phyloP scores from a whole-genome alignment of 2,329 filamentous ascomycete genomes.

The Magnaporthiopsis rhizophila region DNA sequence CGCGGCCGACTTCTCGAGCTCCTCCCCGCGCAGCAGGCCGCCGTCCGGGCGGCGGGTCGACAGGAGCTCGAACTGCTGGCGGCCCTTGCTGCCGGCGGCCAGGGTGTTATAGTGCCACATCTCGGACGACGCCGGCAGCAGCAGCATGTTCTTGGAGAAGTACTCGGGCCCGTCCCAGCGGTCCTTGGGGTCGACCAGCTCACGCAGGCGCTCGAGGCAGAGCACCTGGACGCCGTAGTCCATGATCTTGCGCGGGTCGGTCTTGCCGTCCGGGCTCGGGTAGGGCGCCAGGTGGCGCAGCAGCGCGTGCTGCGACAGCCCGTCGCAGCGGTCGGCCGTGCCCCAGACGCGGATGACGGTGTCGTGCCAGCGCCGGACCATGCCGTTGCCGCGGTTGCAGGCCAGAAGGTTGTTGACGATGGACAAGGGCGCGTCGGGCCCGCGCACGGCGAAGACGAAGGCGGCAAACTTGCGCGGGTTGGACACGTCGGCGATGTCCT shows the following conservation, averaged over 20 bases:
- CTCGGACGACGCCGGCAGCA: constrained; percentile 3
- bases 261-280: constrained; percentile 4
- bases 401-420: constrained; percentile 20
- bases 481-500: constrained; percentile 21
- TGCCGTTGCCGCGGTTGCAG: constrained; percentile 27
- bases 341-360: constrained; percentile 13
- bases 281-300: constrained; percentile 1
- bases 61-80: constrained; percentile 2
- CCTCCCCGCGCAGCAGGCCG: constrained; percentile 2
- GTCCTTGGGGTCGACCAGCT: background rate
- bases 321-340: background rate
- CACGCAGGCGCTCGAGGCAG: constrained; percentile 5
- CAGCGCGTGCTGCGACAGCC: background rate
- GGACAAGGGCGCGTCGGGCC: constrained; percentile 7
- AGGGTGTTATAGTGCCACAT: constrained; percentile 1
- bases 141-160: constrained; percentile 7
- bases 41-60: constrained; percentile 5
- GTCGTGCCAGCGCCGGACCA: constrained; percentile 31
- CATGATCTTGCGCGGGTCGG: constrained; percentile 4
- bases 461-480: constrained; percentile 7
- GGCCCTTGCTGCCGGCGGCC: constrained; percentile 4
- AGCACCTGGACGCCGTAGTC: constrained; percentile 8
- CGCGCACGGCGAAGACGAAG: constrained; percentile 29
- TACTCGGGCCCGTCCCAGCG: constrained; percentile 6
- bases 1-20: background rate